Evolutionary conservation across 345 rosid genomes (phyloP).

Genomic region (Hypericum perforatum): DNA sequence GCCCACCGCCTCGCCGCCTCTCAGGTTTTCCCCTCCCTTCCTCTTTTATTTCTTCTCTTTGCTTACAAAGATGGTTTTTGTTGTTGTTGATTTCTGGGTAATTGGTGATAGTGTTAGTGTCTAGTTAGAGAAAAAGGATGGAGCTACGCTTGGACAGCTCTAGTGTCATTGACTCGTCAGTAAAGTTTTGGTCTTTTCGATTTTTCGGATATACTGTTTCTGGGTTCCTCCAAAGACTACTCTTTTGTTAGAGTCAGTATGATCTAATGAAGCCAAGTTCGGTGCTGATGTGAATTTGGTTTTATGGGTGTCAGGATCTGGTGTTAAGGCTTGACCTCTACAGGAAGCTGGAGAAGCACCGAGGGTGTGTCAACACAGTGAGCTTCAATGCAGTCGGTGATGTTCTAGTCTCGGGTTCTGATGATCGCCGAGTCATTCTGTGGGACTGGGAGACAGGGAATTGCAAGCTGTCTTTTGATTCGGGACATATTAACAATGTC

Average conservation of each 20-base stretch:
- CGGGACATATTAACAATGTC: conserved; percentile 63
- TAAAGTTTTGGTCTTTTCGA: no score
- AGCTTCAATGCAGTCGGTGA: conserved; percentile 57
- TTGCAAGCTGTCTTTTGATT: conserved; percentile 50
- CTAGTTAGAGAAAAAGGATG: no score
- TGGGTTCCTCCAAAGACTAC: no score
- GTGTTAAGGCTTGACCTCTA: conserved; percentile 50
- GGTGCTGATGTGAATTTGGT: neutral
- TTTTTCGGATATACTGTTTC: no score
- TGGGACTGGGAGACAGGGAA: conserved; percentile 81
- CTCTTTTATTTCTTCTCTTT: neutral
- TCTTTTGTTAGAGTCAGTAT: no score
- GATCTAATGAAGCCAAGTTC: neutral
- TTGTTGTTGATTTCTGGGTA: neutral
- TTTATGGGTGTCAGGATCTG: conserved; percentile 42
- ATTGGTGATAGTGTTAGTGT: no score
- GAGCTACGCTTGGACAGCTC: no score
- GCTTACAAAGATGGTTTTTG: neutral
- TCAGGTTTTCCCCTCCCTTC: conserved; percentile 36
- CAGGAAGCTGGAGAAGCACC: conserved; percentile 56
- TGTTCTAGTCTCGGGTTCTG: conserved; percentile 71
- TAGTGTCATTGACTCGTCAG: no score
- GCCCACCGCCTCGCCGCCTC: conserved; percentile 64
- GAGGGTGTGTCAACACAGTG: conserved; percentile 76
- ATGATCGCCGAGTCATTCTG: conserved; percentile 53